Percentiles rank a stretch among this genome's conserved stretches.
Conservation (phyloP, 768 basidiomycete genomes). For the Cubamyces lactineus region DNA sequence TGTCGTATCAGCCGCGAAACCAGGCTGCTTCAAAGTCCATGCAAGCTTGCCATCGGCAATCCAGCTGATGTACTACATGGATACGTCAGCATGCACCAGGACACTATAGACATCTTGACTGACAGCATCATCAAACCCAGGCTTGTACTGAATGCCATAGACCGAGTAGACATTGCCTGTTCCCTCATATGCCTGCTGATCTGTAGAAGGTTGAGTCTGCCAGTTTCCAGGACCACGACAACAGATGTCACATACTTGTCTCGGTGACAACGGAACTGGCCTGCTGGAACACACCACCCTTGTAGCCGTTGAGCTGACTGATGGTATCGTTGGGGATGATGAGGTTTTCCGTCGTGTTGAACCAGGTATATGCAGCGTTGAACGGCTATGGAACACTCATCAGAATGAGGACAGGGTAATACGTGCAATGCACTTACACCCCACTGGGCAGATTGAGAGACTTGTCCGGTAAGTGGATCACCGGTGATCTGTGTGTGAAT, state of each 20-base stretch:
- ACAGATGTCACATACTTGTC: slow-evolving; percentile 38
- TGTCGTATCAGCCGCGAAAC: slow-evolving; percentile 56
- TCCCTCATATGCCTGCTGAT: slow-evolving; percentile 71
- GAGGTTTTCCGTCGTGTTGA: slow-evolving; percentile 62
- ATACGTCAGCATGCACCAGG: neutral
- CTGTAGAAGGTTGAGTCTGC: slow-evolving; percentile 36
- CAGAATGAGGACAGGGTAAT: neutral
- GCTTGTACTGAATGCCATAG: slow-evolving; percentile 84
- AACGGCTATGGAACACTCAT: slow-evolving; percentile 59
- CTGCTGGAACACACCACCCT: slow-evolving; percentile 82
- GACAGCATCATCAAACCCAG: slow-evolving; percentile 64
- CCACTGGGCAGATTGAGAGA: slow-evolving; percentile 89
- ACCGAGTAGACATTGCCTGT: slow-evolving; percentile 58
- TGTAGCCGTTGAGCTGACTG: slow-evolving; percentile 65
- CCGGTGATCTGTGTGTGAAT: slow-evolving; percentile 28
- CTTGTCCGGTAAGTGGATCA: slow-evolving; percentile 58
- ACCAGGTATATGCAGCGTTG: slow-evolving; percentile 73
- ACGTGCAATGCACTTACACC: slow-evolving; percentile 49
- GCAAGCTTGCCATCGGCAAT: slow-evolving; percentile 60
- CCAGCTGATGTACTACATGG: slow-evolving; percentile 77
- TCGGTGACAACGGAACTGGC: slow-evolving; percentile 48
- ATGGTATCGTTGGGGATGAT: slow-evolving; percentile 55
- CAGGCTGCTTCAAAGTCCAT: slow-evolving; percentile 73
- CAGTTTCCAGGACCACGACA: neutral
- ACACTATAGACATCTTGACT: slow-evolving; percentile 52